Evolutionary conservation across 345 rosid species (phyloP).

Genomic region (Citrus reticulata): DNA sequence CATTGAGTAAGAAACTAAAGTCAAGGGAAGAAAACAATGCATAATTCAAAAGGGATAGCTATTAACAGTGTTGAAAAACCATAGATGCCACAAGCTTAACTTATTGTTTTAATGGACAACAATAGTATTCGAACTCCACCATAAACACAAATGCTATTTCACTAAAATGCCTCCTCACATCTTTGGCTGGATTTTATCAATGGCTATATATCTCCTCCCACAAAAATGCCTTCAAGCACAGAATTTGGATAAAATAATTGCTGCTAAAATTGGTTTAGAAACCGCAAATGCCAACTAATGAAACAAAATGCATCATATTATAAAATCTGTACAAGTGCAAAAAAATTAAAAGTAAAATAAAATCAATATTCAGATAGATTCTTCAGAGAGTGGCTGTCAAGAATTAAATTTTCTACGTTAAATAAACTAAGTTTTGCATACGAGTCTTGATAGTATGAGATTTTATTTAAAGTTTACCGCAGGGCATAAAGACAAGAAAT

Average conservation of each 20-base stretch:
- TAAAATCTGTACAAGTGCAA: background rate
- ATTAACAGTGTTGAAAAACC: background rate
- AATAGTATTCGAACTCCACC: background rate
- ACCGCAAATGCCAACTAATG: background rate
- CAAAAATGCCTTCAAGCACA: background rate
- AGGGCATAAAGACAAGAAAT: background rate
- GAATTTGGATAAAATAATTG: background rate
- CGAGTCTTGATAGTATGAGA: background rate
- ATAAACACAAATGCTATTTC: background rate
- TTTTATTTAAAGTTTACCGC: background rate
- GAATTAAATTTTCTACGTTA: background rate
- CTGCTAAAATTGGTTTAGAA: background rate
- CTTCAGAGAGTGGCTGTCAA: background rate
- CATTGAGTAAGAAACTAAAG: background rate
- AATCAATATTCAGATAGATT: background rate
- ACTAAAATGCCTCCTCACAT: background rate
- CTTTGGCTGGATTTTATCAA: background rate
- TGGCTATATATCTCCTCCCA: background rate
- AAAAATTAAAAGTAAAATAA: too few species aligned
- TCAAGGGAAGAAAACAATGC: constrained; percentile 1
- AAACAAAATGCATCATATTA: background rate
- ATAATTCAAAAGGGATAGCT: background rate
- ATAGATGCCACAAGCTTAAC: background rate
- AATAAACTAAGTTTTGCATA: background rate
- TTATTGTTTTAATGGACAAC: background rate